phyloP scores from a whole-genome alignment of 2,329 filamentous ascomycete species.

The Pseudogymnoascus pannorum region DNA sequence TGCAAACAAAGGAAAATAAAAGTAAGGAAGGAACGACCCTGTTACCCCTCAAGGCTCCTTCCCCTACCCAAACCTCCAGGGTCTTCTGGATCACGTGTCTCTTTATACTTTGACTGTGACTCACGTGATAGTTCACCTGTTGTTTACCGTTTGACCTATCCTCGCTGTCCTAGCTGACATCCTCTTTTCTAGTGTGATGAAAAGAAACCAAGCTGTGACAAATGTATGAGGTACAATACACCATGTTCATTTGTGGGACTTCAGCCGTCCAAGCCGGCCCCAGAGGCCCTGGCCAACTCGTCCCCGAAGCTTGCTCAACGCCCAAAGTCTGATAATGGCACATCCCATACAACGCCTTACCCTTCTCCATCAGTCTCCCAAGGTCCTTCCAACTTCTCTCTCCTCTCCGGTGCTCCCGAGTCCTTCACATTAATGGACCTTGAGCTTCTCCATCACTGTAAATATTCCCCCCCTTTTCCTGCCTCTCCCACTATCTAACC shows the following conservation, averaged over 20 bases:
- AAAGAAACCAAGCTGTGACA: constrained; percentile 16
- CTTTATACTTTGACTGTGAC: not conserved
- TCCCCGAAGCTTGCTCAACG: not conserved
- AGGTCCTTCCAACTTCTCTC: not conserved
- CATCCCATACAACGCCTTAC: constrained; percentile 6
- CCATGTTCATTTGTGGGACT: constrained; percentile 14
- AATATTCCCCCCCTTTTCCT: not conserved
- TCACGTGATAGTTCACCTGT: not conserved
- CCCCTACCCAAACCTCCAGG: too few relatives aligned
- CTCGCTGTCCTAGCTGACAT: not conserved
- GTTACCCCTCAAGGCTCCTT: too few relatives aligned
- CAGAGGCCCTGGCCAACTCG: not conserved
- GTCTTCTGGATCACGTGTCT: not conserved
- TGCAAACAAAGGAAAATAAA: constrained; percentile 21
- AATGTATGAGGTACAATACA: constrained; percentile 16
- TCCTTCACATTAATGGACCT: constrained; percentile 14
- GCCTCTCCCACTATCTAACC: not conserved
- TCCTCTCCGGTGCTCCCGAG: not conserved
- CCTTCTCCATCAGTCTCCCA: not conserved
- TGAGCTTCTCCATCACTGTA: constrained; percentile 18
- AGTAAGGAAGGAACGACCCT: constrained; percentile 1
- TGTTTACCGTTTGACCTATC: not conserved
- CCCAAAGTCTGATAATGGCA: not conserved
- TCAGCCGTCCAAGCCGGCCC: not conserved
- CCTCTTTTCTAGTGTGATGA: constrained; percentile 18